Evolutionary conservation across 495 filamentous ascomycete genomes (phyloP), one percentile per base, ranked within the genome.

Genomic region (Aspergillus homomorphus): DNA sequence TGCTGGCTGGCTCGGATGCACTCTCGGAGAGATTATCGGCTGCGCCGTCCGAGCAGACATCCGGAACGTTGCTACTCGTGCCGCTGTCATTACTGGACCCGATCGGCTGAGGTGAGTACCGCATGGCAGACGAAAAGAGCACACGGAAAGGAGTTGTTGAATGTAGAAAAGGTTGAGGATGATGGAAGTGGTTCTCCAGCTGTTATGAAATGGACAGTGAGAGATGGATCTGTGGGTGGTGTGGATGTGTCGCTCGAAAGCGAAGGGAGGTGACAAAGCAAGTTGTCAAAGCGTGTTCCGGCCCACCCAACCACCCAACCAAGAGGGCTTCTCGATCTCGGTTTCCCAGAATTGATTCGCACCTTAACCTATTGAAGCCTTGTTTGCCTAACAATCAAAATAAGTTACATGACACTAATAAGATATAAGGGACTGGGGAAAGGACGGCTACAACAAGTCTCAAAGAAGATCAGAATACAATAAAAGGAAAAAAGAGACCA

Each of bases 1-100:
- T 51, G 46, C 45, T 62, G 21, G 69, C 65, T 51, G 21, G 24
- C 28, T 64, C 57, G 24, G 59, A 65, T 58, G 43, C 57, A 44
- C 62, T 65, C 18, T 54, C 62, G 24, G 51, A 64, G 16, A 21
- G 26, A 50, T 56, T 53, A 23, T 54, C 44, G 23, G 30, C 20
- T 12, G 23, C 18, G 19, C 49, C 45, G 16, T 59, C 57, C 22
- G n/a, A 59, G 26, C 53, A 50, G 26, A 59, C 41, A 24, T 42
- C 9, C 26, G 22, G 46, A 7, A 58, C 1, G 23, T 52, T 41
- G 24, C 15, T 58, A 38, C 21, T 52, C 15, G 33, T 42, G 48
- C 33, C 30, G 33, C 45, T 51, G 38, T 58, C 24, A 38, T 58
- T 18, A 26, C 51, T 33, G 23, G 56, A 58, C 16, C 14, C 22